These are phyloP conservation scores for Aspergillus affinis DNA, from an alignment of 495 filamentous ascomycete species.

Conservation along the genomic window DNA sequence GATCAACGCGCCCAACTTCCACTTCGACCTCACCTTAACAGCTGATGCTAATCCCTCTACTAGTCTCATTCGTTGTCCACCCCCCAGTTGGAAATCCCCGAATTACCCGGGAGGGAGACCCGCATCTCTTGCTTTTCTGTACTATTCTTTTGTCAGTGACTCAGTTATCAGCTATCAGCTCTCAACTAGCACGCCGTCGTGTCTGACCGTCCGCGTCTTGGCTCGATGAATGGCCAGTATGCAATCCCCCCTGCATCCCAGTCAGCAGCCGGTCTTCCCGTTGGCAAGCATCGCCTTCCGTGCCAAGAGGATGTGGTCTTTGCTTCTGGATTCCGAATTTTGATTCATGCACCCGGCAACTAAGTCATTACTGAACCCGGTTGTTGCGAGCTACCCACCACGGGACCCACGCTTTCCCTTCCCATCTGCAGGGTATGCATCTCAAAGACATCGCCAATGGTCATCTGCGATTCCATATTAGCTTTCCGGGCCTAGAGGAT, in stretches of 20 bases:
- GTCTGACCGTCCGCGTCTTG: neutral
- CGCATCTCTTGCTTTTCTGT: neutral
- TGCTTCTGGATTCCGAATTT: neutral
- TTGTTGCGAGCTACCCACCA: neutral
- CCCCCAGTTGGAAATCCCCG: too few relatives aligned
- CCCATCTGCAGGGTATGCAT: constrained; percentile 6
- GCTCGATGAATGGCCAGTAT: neutral
- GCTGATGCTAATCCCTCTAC: too few relatives aligned
- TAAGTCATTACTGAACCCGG: neutral
- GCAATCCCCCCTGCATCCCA: neutral
- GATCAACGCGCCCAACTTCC: neutral
- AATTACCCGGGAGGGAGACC: neutral
- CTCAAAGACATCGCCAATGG: constrained; percentile 7
- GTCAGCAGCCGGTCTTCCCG: neutral
- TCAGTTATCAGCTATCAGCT: neutral
- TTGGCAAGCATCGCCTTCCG: neutral
- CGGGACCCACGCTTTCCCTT: neutral
- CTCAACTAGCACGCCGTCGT: neutral
- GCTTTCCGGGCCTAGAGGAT: neutral
- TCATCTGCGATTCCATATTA: constrained; percentile 1
- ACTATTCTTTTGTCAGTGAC: neutral
- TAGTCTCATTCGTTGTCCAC: neutral
- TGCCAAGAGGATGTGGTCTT: neutral
- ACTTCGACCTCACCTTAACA: too few relatives aligned
- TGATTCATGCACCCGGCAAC: constrained; percentile 1